Percentiles rank a stretch among this genome's conserved stretches.
Evolutionary conservation across 1,284 basidiomycete species (phyloP).

Genomic region (Flammula alnicola): DNA sequence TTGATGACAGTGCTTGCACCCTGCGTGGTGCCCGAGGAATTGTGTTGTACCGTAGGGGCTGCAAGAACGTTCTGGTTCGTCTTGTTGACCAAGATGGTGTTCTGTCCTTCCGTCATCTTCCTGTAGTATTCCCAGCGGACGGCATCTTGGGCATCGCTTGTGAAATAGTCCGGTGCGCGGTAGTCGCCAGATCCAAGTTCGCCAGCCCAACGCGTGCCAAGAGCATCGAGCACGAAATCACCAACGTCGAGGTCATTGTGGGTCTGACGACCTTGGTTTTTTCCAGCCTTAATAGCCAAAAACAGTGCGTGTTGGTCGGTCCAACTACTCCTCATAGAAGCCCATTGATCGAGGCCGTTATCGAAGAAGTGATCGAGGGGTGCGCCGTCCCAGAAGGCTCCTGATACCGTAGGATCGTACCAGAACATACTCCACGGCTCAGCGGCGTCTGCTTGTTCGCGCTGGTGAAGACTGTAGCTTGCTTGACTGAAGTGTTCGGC

Average conservation of each 20-base stretch:
- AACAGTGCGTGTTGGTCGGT: conserved; percentile 85
- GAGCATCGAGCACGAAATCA: conserved; percentile 94
- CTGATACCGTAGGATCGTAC: conserved; percentile 85
- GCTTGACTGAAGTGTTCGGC: conserved; percentile 71
- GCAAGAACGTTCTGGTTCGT: conserved; percentile 84
- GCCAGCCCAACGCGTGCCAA: conserved; percentile 95
- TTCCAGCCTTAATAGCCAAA: conserved; percentile 89
- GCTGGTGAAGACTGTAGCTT: conserved; percentile 86
- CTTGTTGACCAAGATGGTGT: conserved; percentile 83
- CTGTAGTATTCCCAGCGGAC: conserved; percentile 92
- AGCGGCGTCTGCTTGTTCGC: conserved; percentile 86
- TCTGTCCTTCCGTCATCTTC: conserved; percentile 97
- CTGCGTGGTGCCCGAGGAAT: conserved; percentile 70
- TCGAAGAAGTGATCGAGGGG: conserved; percentile 86
- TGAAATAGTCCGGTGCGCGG: conserved; percentile 73
- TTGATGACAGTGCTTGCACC: conserved; percentile 77
- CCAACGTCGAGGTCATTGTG: conserved; percentile 94
- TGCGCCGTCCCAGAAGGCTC: conserved; percentile 91
- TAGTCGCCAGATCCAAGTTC: conserved; percentile 94
- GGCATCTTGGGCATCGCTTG: conserved; percentile 66
- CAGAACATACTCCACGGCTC: conserved; percentile 99
- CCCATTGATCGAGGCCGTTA: conserved; percentile 79
- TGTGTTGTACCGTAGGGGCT: conserved; percentile 62
- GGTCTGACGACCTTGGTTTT: conserved; percentile 80
- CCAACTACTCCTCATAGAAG: conserved; percentile 91